Evolutionary conservation across 257 asterid species (phyloP), one percentile per base, ranked within the genome.

Genomic region (Solanum medicagineum): DNA sequence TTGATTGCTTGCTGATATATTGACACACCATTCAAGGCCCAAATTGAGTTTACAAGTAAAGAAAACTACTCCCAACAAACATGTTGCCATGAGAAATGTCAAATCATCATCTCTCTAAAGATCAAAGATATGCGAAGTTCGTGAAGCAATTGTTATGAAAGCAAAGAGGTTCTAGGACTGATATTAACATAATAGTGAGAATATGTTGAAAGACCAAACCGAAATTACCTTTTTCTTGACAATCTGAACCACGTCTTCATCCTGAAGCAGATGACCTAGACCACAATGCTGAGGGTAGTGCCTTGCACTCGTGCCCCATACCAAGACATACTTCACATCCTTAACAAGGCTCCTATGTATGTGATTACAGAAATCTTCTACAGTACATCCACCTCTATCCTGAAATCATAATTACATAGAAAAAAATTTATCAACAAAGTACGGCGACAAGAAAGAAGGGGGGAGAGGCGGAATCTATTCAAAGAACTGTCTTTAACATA

Each of bases 231-330:
- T 95, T 88, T 96, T 95, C 98, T 96, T 95, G 55, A 96, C 98
- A 56, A 96, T 92, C 89, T 96, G 99, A 57, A 96, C 98, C 1
- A 96, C 98, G 74, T 96, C 98, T 93, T 96, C 99, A n/a, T 95
- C 99, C 73, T 91, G 92, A 85, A 95, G 97, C 79, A 9, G 7
- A 83, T 96, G 99, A 83, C 95, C 82, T 47, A 96, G 97, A 86
- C 99, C 99, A 87, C 99, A 96, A 86, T 96, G 97, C 84, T 96
- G 99, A 59, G 99, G 98, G 87, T 88, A 91, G 88, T 96, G 99
- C 89, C 98, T 93, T 75, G 99, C 95, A 85, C 99, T 95, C 60
- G 81, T 91, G 83, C 98, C 99, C 99, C 99, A 96, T 81, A 94
- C 99, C 86, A 96, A 86, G 20, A 95, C 98, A 85, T 96, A 96